Percentiles rank a stretch among this genome's conserved stretches.
These are phyloP conservation scores for Perilla frutescens DNA, from an alignment of 257 asterid genomes.

Conservation along the genomic window DNA sequence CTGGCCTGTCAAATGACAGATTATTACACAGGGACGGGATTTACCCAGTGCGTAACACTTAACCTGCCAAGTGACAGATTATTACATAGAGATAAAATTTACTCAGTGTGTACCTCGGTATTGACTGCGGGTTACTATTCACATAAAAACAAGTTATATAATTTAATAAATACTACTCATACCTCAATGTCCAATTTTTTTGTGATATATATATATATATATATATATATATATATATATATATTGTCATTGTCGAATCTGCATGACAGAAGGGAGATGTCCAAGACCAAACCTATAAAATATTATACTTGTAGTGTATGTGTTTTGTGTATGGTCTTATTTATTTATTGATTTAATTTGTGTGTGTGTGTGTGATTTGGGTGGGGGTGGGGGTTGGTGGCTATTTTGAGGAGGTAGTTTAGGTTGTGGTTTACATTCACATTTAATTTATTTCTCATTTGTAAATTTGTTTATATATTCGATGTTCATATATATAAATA, in stretches of 20 bases:
- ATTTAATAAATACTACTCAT: no score
- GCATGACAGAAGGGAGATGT: not conserved
- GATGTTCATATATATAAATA: not conserved
- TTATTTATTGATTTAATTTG: not conserved
- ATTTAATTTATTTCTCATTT: constrained; percentile 7
- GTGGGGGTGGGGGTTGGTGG: constrained; percentile 21
- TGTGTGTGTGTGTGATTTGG: not conserved
- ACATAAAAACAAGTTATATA: no score
- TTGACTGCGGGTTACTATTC: no score
- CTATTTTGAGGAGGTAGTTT: constrained; percentile 31
- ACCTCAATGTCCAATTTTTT: no score
- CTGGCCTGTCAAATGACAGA: no score
- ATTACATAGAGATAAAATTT: no score
- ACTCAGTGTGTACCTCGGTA: no score
- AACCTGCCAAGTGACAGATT: no score
- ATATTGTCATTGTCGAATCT: constrained; percentile 24
- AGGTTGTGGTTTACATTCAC: not conserved
- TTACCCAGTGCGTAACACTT: no score
- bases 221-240: no score
- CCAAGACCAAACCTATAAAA: not conserved
- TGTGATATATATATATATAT: no score
- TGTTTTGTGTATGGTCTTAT: not conserved
- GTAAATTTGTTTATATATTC: not conserved
- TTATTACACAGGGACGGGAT: no score
- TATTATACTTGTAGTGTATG: not conserved